These are phyloP conservation scores for Chaetomiaceae sp. DNA, from an alignment of 2,329 filamentous ascomycete genomes.

Conservation along the genomic window DNA sequence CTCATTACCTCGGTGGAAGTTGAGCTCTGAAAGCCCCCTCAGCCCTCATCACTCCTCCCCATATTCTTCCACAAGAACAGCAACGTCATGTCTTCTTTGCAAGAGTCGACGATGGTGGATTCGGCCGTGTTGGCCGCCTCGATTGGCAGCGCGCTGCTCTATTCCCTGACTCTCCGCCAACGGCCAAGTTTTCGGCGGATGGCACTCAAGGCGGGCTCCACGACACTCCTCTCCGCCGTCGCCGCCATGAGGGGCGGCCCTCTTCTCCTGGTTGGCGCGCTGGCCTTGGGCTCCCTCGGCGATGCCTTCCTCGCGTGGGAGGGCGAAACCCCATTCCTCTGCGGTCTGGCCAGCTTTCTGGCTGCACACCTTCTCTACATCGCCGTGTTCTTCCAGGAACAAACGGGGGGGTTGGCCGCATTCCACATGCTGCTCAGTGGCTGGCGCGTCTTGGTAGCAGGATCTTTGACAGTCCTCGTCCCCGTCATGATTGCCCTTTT, in stretches of 20 bases:
- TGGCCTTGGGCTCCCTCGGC: constrained; percentile 32
- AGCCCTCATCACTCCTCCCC: too few relatives aligned
- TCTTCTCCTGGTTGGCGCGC: constrained; percentile 26
- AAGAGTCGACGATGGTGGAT: neutral
- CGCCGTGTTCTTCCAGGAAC: constrained; percentile 24
- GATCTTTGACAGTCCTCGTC: constrained; percentile 23
- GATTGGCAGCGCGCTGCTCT: constrained; percentile 14
- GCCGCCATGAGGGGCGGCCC: constrained; percentile 18
- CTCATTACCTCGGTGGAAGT: too few relatives aligned
- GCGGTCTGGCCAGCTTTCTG: constrained; percentile 33
- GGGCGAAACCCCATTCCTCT: constrained; percentile 30
- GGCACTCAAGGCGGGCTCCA: constrained; percentile 30
- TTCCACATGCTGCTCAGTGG: neutral
- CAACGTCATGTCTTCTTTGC: neutral
- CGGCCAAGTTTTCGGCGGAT: constrained; percentile 28
- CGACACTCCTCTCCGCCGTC: constrained; percentile 28
- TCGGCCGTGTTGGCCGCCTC: constrained; percentile 19
- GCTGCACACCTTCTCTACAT: constrained; percentile 34
- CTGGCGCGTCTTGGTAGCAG: constrained; percentile 17
- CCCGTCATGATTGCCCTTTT: constrained; percentile 28
- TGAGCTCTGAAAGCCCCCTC: too few relatives aligned
- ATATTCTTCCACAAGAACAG: too few relatives aligned
- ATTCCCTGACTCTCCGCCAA: constrained; percentile 12
- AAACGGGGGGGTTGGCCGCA: constrained; percentile 12
- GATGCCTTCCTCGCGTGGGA: constrained; percentile 36